phyloP scores from a whole-genome alignment of 2,329 filamentous ascomycete genomes.

The Calycina herbarum region DNA sequence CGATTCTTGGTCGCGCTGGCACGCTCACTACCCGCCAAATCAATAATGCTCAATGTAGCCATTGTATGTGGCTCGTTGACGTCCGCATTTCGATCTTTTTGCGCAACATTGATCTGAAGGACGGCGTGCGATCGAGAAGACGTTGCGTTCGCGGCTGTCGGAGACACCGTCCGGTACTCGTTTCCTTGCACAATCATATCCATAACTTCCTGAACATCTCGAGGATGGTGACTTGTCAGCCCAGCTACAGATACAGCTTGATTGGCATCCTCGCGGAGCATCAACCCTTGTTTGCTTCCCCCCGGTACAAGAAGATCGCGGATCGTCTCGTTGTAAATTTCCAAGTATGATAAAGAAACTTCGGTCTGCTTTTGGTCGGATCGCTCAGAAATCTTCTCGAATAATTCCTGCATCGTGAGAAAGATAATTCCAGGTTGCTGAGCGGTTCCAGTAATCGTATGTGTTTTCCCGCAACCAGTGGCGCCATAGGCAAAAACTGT shows the following conservation, averaged over 20 bases:
- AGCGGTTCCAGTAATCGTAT: constrained; percentile 90
- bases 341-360: constrained; percentile 88
- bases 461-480: constrained; percentile 96
- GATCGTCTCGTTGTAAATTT: constrained; percentile 99
- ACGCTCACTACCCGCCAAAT: constrained; percentile 91
- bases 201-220: constrained; percentile 95
- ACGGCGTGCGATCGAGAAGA: constrained; percentile 97
- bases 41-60: constrained; percentile 97
- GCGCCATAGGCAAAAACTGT: constrained; percentile 98
- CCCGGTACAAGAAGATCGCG: constrained; percentile 88
- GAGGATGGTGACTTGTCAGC: constrained; percentile 85
- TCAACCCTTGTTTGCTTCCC: constrained; percentile 75
- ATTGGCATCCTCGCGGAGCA: constrained; percentile 92
- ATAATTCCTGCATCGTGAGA: constrained; percentile 97
- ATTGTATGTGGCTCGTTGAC: constrained; percentile 96
- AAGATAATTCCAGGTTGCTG: constrained; percentile 98
- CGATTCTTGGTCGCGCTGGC: constrained; percentile 96
- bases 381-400: constrained; percentile 89
- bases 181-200: constrained; percentile 98
- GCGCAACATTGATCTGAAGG: constrained; percentile 92
- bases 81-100: constrained; percentile 89
- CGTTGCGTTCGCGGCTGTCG: constrained; percentile 94
- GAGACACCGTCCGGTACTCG: constrained; percentile 90
- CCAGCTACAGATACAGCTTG: constrained; percentile 89
- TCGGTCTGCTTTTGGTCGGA: constrained; percentile 86